Evolutionary conservation across 116 monocot species (phyloP).

Genomic region (Posidonia oceanica): DNA sequence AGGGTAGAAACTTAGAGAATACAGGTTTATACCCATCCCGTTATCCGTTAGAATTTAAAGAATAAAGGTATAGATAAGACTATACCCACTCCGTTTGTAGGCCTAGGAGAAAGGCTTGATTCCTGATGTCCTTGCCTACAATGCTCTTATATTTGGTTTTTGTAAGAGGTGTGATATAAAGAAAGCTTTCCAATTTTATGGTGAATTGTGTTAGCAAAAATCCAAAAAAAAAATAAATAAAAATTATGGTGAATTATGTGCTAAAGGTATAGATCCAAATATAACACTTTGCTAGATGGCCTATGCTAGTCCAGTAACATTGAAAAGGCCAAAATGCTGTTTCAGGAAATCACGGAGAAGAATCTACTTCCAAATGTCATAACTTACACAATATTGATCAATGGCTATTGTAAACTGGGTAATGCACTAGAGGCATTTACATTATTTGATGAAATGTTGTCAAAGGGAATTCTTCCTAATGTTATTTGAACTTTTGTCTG

Average conservation of each 20-base stretch:
- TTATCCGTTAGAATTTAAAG: no score
- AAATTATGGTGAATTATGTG: no score
- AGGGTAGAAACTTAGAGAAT: no score
- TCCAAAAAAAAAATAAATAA: no score
- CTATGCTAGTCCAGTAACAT: constrained; percentile 47
- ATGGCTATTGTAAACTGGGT: constrained; percentile 53
- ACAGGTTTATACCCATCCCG: no score
- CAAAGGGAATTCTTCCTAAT: constrained; percentile 39
- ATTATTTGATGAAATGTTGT: constrained; percentile 69
- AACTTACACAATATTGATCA: constrained; percentile 71
- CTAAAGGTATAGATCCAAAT: constrained; percentile 52
- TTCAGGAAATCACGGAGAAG: constrained; percentile 28
- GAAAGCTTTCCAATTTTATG: constrained; percentile 40
- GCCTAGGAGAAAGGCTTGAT: constrained; percentile 39
- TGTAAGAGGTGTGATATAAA: constrained; percentile 38
- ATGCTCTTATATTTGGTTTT: constrained; percentile 56
- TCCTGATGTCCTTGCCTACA: constrained; percentile 62
- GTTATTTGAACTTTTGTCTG: no score
- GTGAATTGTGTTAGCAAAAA: no score
- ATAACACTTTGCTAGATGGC: constrained; percentile 68
- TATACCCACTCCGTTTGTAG: no score
- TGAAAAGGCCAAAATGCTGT: constrained; percentile 34
- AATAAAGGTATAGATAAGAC: no score
- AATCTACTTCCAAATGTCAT: constrained; percentile 45
- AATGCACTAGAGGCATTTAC: constrained; percentile 42